Percentiles rank a stretch among this genome's conserved stretches.
Evolutionary conservation across 2,329 filamentous ascomycete genomes (phyloP).

Genomic region (Sporothrix dimorphospora): DNA sequence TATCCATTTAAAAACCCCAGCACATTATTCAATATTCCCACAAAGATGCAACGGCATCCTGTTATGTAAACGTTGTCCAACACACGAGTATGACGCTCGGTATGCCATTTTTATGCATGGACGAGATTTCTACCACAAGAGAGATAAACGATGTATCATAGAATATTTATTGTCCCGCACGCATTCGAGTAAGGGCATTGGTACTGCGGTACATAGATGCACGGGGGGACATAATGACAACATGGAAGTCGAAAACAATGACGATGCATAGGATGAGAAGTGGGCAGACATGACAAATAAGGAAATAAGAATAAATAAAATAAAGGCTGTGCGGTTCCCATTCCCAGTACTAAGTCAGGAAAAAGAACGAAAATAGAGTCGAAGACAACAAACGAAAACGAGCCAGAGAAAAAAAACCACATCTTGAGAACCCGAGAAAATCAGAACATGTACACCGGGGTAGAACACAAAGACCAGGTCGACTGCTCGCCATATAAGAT

Average conservation of each 20-base stretch:
- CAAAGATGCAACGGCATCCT: no score
- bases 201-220: no score
- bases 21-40: no score
- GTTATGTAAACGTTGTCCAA: no score
- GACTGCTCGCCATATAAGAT: neutral
- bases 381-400: neutral
- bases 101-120: no score
- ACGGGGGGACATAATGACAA: neutral
- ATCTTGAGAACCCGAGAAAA: neutral
- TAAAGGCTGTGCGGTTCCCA: neutral
- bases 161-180: no score
- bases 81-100: no score
- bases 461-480: neutral
- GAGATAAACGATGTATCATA: no score
- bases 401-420: neutral
- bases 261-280: no score
- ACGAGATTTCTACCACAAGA: no score
- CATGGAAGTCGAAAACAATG: neutral
- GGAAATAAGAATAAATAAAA: neutral
- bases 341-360: neutral
- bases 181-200: no score
- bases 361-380: neutral
- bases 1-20: no score
- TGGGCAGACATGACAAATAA: neutral
- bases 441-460: slow-evolving; percentile 1